These are phyloP conservation scores for Cytospora paraplurivora DNA, from an alignment of 2,329 filamentous ascomycete genomes.

Conservation along the genomic window DNA sequence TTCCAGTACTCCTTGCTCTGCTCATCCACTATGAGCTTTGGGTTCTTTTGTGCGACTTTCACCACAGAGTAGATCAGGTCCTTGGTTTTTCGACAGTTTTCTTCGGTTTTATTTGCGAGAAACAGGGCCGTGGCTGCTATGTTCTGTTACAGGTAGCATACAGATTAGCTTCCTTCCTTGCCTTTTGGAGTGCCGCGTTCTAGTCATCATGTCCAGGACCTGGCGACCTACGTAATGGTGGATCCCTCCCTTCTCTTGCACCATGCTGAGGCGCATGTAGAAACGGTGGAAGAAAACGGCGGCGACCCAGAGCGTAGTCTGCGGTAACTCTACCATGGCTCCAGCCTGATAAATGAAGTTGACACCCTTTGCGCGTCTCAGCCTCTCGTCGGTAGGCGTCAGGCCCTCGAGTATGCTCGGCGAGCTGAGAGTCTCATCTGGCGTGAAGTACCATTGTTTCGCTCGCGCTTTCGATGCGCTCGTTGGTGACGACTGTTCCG, in stretches of 20 bases:
- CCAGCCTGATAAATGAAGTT: conserved; percentile 97
- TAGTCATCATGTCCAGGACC: neutral
- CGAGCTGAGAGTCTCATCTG: conserved; percentile 78
- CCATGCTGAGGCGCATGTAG: conserved; percentile 86
- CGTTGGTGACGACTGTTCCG: conserved; percentile 44
- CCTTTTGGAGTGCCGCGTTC: neutral
- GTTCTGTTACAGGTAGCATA: conserved; percentile 49
- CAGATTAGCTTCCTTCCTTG: conserved; percentile 2
- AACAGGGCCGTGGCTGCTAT: conserved; percentile 91
- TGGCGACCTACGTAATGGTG: conserved; percentile 80
- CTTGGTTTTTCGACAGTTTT: conserved; percentile 94
- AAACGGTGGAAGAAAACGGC: conserved; percentile 95
- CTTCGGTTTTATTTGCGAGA: conserved; percentile 94
- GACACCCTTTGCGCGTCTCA: conserved; percentile 84
- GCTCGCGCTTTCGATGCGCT: conserved; percentile 40
- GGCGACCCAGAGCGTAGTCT: conserved; percentile 88
- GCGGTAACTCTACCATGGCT: conserved; percentile 87
- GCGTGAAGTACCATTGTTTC: conserved; percentile 86
- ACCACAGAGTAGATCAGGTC: conserved; percentile 93
- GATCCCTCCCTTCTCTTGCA: conserved; percentile 72
- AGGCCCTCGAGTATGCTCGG: conserved; percentile 87
- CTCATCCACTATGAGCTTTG: conserved; percentile 87
- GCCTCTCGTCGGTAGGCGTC: conserved; percentile 72
- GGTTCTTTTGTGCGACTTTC: conserved; percentile 92
- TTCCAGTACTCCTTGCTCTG: conserved; percentile 98